phyloP scores from a whole-genome alignment of 768 basidiomycete species.

The Kwoniella mangroviensis region DNA sequence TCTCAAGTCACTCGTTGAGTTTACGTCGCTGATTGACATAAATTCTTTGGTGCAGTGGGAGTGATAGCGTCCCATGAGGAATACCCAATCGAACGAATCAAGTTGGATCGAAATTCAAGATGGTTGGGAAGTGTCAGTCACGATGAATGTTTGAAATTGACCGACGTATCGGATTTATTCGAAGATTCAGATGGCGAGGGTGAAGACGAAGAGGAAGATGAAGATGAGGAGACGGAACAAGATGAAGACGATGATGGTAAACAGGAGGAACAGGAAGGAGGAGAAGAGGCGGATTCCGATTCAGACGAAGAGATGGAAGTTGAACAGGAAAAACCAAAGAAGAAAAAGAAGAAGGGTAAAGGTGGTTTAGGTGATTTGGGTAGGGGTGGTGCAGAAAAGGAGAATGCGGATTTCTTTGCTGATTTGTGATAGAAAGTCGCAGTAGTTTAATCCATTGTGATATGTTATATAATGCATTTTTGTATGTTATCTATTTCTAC shows the following conservation, averaged over 20 bases:
- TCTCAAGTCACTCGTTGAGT: not conserved
- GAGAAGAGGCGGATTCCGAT: constrained; percentile 8
- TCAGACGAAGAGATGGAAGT: constrained; percentile 24
- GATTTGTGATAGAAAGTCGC: constrained; percentile 15
- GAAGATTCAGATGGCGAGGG: constrained; percentile 62
- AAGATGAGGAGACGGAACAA: constrained; percentile 45
- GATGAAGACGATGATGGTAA: constrained; percentile 19
- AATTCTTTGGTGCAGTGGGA: constrained; percentile 62
- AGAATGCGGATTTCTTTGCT: constrained; percentile 26
- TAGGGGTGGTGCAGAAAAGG: constrained; percentile 10
- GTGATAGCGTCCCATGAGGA: constrained; percentile 90
- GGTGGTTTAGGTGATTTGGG: constrained; percentile 28
- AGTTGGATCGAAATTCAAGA: constrained; percentile 67
- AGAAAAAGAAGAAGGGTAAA: constrained; percentile 19
- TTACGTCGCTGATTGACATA: not conserved
- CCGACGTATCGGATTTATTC: constrained; percentile 79
- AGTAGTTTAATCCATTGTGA: not conserved
- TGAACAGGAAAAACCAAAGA: constrained; percentile 17
- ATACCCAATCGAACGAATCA: constrained; percentile 87
- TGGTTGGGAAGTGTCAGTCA: constrained; percentile 95
- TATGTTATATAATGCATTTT: not conserved
- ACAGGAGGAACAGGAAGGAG: constrained; percentile 10
- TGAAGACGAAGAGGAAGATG: constrained; percentile 59
- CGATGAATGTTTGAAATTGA: constrained; percentile 81
- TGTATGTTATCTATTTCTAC: not conserved